Conservation (phyloP, 176 grass and related monocot species). For the Oryza brachyantha region DNA sequence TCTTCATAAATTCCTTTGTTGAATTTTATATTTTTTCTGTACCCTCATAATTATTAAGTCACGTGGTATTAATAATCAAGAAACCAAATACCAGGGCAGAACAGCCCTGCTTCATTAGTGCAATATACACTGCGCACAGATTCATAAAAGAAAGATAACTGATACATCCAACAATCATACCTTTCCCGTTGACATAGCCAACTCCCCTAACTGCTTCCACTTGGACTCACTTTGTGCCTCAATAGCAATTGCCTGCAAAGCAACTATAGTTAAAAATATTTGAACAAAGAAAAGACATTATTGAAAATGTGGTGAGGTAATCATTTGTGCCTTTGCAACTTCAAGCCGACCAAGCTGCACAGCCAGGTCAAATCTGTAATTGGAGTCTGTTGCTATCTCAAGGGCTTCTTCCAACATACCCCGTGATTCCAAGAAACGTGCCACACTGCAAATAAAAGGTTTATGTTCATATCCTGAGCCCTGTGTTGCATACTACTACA, state of each 20-base stretch:
- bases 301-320: neutral
- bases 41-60: neutral
- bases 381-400: constrained; percentile 60
- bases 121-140: neutral
- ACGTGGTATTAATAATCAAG: neutral
- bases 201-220: constrained; percentile 76
- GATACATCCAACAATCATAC: constrained; percentile 32
- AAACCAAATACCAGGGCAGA: constrained; percentile 8
- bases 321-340: constrained; percentile 64
- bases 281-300: constrained; percentile 17
- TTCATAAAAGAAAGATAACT: neutral
- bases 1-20: neutral
- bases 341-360: constrained; percentile 83
- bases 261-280: constrained; percentile 15
- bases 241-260: constrained; percentile 61
- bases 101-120: neutral
- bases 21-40: neutral
- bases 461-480: constrained; percentile 13
- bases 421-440: constrained; percentile 78
- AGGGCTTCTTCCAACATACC: constrained; percentile 84
- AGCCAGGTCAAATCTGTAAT: constrained; percentile 86
- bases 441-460: constrained; percentile 46
- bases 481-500: constrained; percentile 1
- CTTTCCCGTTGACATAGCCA: constrained; percentile 85
- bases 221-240: constrained; percentile 79